Evolutionary conservation across 2,329 filamentous ascomycete species (phyloP).

Genomic region (Verticillium nubilum): DNA sequence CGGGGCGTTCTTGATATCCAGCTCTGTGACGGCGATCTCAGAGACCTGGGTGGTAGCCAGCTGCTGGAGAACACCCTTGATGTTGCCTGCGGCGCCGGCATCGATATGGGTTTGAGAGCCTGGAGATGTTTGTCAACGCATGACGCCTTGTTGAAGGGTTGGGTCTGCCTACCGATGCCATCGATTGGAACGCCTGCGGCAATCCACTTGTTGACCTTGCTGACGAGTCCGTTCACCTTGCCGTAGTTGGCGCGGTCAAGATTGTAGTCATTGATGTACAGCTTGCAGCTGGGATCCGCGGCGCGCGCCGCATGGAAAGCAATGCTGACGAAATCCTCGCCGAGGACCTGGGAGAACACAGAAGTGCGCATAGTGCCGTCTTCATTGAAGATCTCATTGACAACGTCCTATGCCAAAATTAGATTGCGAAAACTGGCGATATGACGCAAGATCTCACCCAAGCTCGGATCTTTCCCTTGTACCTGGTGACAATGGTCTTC

Average conservation of each 20-base stretch:
- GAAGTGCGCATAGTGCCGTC: conserved; percentile 52
- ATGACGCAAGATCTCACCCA: conserved; percentile 33
- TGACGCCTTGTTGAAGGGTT: not conserved
- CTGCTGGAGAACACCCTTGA: conserved; percentile 42
- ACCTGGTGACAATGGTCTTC: conserved; percentile 49
- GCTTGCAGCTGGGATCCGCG: conserved; percentile 60
- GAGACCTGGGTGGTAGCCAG: conserved; percentile 42
- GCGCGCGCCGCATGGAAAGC: conserved; percentile 63
- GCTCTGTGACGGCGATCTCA: conserved; percentile 61
- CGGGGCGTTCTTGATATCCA: conserved; percentile 59
- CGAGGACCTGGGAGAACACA: conserved; percentile 63
- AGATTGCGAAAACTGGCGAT: not conserved
- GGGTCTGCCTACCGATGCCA: conserved; percentile 42
- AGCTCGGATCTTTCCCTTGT: conserved; percentile 57
- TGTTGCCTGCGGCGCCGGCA: conserved; percentile 35
- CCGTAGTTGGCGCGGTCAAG: conserved; percentile 54
- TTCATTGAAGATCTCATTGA: conserved; percentile 61
- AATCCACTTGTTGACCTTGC: conserved; percentile 58
- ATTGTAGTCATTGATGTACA: conserved; percentile 75
- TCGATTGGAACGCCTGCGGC: conserved; percentile 58
- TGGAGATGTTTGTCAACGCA: not conserved
- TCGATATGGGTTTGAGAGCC: conserved; percentile 50
- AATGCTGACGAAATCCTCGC: conserved; percentile 63
- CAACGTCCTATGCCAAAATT: conserved; percentile 41
- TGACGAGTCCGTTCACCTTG: conserved; percentile 52